Evolutionary conservation across 2,329 filamentous ascomycete genomes (phyloP).

Genomic region (Metarhizium sp.): DNA sequence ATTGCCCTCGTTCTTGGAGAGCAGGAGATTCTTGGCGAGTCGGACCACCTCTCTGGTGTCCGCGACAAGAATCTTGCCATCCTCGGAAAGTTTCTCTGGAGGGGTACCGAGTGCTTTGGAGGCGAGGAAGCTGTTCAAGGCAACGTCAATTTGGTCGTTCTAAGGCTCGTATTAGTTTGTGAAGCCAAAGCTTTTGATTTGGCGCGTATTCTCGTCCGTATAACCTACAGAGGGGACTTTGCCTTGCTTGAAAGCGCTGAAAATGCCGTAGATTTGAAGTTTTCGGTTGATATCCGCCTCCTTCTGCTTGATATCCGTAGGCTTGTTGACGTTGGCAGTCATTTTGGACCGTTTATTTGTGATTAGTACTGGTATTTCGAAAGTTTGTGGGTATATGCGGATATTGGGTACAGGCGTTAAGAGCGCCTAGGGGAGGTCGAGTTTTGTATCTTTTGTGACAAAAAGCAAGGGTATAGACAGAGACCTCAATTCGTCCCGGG

Average conservation of each 20-base stretch:
- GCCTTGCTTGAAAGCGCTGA: slow-evolving; percentile 73
- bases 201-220: background rate
- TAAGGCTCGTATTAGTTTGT: slow-evolving; percentile 20
- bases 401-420: background rate
- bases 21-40: slow-evolving; percentile 72
- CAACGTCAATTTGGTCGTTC: slow-evolving; percentile 95
- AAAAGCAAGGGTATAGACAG: background rate
- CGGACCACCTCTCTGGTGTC: slow-evolving; percentile 75
- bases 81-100: slow-evolving; percentile 66
- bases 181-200: background rate
- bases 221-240: slow-evolving; percentile 77
- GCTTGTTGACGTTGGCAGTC: slow-evolving; percentile 55
- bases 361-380: background rate
- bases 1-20: slow-evolving; percentile 93
- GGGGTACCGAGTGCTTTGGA: slow-evolving; percentile 63
- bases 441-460: background rate
- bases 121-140: slow-evolving; percentile 76
- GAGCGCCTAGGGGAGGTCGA: background rate
- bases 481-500: slow-evolving; percentile 8
- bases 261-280: slow-evolving; percentile 89
- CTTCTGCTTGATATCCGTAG: slow-evolving; percentile 64
- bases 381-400: background rate
- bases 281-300: slow-evolving; percentile 87
- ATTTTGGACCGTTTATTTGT: slow-evolving; percentile 15
- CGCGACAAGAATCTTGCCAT: slow-evolving; percentile 68